Base-by-base conservation (phyloP, 2,329 filamentous ascomycete species). In the Sclerotinia sclerotiorum region DNA sequence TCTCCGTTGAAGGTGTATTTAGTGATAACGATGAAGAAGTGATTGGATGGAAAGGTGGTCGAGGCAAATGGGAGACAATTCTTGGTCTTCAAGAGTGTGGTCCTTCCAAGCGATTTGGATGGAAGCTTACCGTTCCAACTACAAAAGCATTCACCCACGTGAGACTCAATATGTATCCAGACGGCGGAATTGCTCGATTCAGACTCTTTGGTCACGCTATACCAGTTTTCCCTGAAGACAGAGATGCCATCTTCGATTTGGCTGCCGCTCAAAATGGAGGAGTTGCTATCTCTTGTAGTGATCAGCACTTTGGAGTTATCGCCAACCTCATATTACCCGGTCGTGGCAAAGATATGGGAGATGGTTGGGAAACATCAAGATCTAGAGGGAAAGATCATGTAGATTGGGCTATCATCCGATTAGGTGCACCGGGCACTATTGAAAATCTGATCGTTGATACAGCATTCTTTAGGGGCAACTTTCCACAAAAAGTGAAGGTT, bases 291-390 rank as follows among this genome's bases (percentile, higher is more conserved):
- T 84, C 86, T 1, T 94, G 91, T 82, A 92, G 88, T 70, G 91
- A 95, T 79, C 89, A 95, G 80, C 92, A 95, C 79, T 96, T 94
- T 75, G 91, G 92, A 70, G 90, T 88, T 49, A 93, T 90, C 78
- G 88, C 91, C 77, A 94, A 94, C 79, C 81, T 94, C 46, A 84
- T 94, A n/a, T 82, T 94, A 4, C 91, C 91, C 0, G 91, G 90
- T 2, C 84, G 91, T 35, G 91, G 91, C 54, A 88, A 89, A 78
- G 90, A 95, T 79, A 95, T 95, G 92, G 90, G 91, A 63, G 92
- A 94, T 77, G 92, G 92, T 10, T 95, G 92, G 92, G 92, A 95
- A 80, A 95, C 92, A 68, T 87, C 89, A 72, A 85, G 92, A 66
- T 92, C 90, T 48, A 82, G 92, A 62, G 87, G 84, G 63, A 88